A percentile compares a stretch with the other conserved stretches of the same genome.
Evolutionary conservation across 306 rosid genomes (phyloP).

Genomic region (Begonia masoniana): DNA sequence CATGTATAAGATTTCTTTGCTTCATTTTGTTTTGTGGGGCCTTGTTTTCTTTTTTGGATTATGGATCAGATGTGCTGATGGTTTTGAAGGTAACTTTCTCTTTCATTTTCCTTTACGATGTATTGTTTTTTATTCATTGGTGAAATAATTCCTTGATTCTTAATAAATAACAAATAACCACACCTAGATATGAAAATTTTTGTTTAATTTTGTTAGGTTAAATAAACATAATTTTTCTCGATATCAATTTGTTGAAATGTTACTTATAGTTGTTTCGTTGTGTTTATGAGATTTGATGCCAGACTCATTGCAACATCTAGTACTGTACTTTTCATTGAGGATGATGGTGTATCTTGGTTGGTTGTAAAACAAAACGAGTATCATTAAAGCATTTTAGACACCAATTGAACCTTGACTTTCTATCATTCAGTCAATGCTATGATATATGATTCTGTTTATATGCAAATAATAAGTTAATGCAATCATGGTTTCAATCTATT

Average conservation of each 20-base stretch:
- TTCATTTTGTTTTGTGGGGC: slow-evolving; percentile 55
- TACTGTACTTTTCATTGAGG: too few relatives aligned
- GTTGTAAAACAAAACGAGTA: too few relatives aligned
- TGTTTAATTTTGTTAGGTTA: not conserved
- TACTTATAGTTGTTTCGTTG: not conserved
- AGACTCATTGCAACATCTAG: too few relatives aligned
- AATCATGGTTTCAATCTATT: too few relatives aligned
- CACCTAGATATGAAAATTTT: not conserved
- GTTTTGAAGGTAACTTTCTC: slow-evolving; percentile 35
- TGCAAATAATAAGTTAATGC: too few relatives aligned
- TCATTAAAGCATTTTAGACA: too few relatives aligned
- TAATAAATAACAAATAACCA: too few relatives aligned
- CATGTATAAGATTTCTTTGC: slow-evolving; percentile 20
- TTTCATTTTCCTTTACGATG: not conserved
- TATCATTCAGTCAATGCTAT: too few relatives aligned
- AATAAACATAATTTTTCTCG: not conserved
- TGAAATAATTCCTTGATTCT: not conserved
- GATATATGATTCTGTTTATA: too few relatives aligned
- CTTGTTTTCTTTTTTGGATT: slow-evolving; percentile 52
- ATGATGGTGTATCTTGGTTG: too few relatives aligned
- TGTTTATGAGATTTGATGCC: too few relatives aligned
- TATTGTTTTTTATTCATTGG: not conserved
- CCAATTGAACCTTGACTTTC: too few relatives aligned
- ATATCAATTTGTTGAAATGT: not conserved
- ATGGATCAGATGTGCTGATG: slow-evolving; percentile 55